Base-by-base conservation (phyloP, 768 basidiomycete species). In the Austroboletus eburneus region DNA sequence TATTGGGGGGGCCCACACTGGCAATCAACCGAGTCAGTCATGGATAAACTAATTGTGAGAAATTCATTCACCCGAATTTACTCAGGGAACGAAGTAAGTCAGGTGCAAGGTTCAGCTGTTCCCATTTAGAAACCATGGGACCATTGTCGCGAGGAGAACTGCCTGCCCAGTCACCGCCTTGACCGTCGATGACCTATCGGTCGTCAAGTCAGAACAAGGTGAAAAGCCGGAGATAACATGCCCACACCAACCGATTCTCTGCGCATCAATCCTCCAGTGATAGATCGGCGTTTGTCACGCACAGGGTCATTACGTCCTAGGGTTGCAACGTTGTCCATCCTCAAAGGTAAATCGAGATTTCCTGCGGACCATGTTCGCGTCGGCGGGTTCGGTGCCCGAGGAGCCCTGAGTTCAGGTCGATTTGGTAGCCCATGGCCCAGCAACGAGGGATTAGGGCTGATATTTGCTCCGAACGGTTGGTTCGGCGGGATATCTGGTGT, bases 1-100 rank as follows among this genome's bases (percentile, higher is more conserved):
- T 99, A 68, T 97, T 97, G 6, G 96, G 96, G 2, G 96, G 96
- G 1, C 95, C 94, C 51, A 98, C 85, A 34, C 93, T 94, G 58
- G 21, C 6, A 37, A n/a, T 36, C 23, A 34, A 38, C 14, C 46
- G 23, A 23, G 39, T 63, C 41, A 65, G 57, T 38, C 30, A 20
- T 17, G 48, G 40, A 43, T 20, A 47, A 50, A 33, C 43, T 33
- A 24, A 49, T 4, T 16, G 35, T 36, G 27, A 38, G 45, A 47
- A 37, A 49, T 30, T 9, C 29, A 71, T 85, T 72, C 55, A 95
- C 93, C 94, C 95, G 63, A 96, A 98, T 68, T 94, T 95, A 51
- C 77, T 82, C 51, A 98, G 75, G 35, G 91, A 92, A 43, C 91
- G 78, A 58, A 96, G 73, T 10, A 98, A 72, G 55, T 97, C 95